phyloP scores from a whole-genome alignment of 2,329 filamentous ascomycete species.

The Bipolaris gigantea region DNA sequence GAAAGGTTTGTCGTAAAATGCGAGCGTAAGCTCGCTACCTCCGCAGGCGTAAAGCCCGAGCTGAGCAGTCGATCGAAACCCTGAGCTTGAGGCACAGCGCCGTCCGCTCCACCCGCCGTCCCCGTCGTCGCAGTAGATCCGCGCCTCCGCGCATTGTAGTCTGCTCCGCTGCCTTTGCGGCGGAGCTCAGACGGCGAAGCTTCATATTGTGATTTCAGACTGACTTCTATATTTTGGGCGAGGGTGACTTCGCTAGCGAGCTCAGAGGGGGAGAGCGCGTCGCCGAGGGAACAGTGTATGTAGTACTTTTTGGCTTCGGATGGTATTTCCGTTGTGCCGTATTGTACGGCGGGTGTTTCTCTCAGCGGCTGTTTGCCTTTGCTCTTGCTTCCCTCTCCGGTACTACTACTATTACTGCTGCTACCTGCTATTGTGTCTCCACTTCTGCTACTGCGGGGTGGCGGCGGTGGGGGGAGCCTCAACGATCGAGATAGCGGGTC shows the following conservation, averaged over 20 bases:
- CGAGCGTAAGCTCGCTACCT: conserved; percentile 80
- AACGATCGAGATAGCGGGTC: conserved; percentile 70
- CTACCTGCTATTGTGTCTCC: conserved; percentile 18
- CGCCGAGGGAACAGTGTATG: conserved; percentile 92
- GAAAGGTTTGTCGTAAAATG: conserved; percentile 88
- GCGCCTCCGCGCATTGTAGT: conserved; percentile 16
- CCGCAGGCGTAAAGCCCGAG: conserved; percentile 78
- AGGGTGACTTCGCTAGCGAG: conserved; percentile 66
- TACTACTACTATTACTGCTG: conserved; percentile 13
- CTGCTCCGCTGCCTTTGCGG: conserved; percentile 16
- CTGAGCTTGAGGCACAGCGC: conserved; percentile 69
- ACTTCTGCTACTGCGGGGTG: conserved; percentile 37
- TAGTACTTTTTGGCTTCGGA: conserved; percentile 64
- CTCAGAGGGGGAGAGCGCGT: conserved; percentile 67
- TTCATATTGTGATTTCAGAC: conserved; percentile 37
- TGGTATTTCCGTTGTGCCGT: conserved; percentile 23
- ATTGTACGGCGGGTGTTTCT: conserved; percentile 42
- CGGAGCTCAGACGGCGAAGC: conserved; percentile 17
- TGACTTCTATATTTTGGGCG: conserved; percentile 45
- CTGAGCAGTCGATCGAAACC: conserved; percentile 86
- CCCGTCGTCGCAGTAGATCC: conserved; percentile 39
- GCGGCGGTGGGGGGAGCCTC: conserved; percentile 62
- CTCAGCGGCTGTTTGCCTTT: conserved; percentile 70
- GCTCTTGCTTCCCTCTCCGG: conserved; percentile 44
- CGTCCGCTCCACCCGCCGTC: conserved; percentile 56